These are phyloP conservation scores for Citrus australasica DNA, from an alignment of 345 rosid species.

Conservation along the genomic window DNA sequence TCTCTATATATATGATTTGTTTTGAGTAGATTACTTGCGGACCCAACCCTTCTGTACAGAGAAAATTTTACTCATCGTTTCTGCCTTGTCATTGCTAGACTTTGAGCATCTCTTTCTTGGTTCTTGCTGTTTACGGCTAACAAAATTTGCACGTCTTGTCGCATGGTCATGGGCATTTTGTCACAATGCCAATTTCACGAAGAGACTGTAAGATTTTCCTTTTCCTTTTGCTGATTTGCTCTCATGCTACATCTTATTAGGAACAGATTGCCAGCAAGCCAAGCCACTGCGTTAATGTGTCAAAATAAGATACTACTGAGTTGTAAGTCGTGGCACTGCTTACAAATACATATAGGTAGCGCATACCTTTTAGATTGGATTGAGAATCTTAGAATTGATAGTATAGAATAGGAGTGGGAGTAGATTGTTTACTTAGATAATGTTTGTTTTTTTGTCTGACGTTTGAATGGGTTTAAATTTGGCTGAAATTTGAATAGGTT, in stretches of 20 bases:
- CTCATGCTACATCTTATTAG: neutral
- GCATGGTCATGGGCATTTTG: no score
- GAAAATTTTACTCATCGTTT: neutral
- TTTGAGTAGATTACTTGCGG: neutral
- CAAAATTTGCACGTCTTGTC: neutral
- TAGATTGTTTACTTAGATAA: no score
- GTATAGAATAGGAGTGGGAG: no score
- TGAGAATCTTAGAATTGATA: no score
- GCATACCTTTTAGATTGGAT: no score
- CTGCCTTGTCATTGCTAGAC: neutral
- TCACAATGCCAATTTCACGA: neutral
- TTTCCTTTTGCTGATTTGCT: neutral
- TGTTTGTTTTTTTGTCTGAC: no score
- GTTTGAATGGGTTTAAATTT: rapidly evolving
- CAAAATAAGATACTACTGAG: neutral
- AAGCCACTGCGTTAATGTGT: neutral
- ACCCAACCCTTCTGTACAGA: no score
- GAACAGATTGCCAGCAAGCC: neutral
- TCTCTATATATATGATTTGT: neutral
- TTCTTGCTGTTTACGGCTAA: neutral
- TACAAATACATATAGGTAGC: neutral
- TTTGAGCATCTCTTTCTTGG: no score
- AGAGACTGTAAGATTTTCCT: neutral
- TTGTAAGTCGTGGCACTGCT: neutral
- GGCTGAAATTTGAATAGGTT: no score